These are phyloP conservation scores for Tetracladium setigerum DNA, from an alignment of 495 filamentous ascomycete genomes.

Conservation along the genomic window DNA sequence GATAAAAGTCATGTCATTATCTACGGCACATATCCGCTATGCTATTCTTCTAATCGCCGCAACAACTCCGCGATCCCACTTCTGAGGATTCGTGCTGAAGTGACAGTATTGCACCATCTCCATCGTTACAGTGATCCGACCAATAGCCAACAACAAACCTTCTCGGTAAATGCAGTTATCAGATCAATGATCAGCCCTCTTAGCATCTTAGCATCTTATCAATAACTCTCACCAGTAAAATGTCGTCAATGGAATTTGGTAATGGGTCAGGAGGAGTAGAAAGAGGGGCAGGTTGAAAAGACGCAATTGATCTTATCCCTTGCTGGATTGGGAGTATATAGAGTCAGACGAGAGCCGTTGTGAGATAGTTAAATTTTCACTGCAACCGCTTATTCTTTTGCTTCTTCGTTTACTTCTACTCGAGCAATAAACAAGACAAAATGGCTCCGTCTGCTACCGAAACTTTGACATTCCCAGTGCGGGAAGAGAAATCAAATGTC, in stretches of 20 bases:
- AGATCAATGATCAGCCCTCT: too few relatives aligned
- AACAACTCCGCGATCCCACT: background rate
- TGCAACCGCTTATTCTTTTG: background rate
- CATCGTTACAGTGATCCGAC: background rate
- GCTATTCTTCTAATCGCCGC: too few relatives aligned
- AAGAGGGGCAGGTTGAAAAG: background rate
- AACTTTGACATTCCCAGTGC: constrained; percentile 24
- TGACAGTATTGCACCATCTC: constrained; percentile 10
- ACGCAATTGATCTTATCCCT: constrained; percentile 5
- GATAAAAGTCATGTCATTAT: background rate
- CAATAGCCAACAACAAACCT: background rate
- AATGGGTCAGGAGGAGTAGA: too few relatives aligned
- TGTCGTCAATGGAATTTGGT: too few relatives aligned
- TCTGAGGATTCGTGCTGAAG: constrained; percentile 3
- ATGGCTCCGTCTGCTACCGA: constrained; percentile 52
- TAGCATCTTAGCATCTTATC: too few relatives aligned
- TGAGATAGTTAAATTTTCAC: background rate
- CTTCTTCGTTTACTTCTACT: background rate
- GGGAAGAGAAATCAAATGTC: constrained; percentile 22
- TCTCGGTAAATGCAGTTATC: too few relatives aligned
- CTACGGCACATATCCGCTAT: background rate
- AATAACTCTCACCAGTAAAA: too few relatives aligned
- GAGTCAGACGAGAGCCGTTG: background rate
- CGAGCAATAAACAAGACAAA: constrained; percentile 6
- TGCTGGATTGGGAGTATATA: background rate